Evolutionary conservation across 768 basidiomycete genomes (phyloP), one percentile per base, ranked within the genome.

Genomic region (Suillus variegatus): DNA sequence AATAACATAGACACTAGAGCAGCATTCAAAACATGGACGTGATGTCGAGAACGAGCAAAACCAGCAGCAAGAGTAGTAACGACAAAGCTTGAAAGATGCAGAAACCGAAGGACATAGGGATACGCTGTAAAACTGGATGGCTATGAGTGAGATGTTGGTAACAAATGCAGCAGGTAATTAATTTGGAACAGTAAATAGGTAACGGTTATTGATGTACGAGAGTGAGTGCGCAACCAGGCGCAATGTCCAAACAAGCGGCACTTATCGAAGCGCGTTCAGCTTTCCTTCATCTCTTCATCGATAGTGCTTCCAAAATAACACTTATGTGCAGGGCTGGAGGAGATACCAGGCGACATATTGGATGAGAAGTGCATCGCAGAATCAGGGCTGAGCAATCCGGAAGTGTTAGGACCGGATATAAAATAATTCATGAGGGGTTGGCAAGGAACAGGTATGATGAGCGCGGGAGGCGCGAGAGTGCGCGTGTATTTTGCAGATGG

Each of bases 281-380:
- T 62, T 56, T 76, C 73, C 38, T 61, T 62, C 71, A 70, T 76
- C 16, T 41, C 66, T 51, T 74, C 73, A 28, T 70, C 68, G 3
- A 68, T 60, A 5, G 41, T 28, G n/a, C 52, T 55, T 28, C 61
- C 68, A 6, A 55, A 47, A 25, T 66, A 52, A 14, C 52, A 41
- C 47, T 62, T 55, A n/a, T 64, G 56, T 16, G 61, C 68, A 40
- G 66, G 66, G 41, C 64, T 69, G 8, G 66, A 65, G 20, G 66
- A 49, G 22, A 64, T 41, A 60, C 58, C 57, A 2, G 66, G 65
- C 3, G 71, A 49, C 28, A 66, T 46, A 18, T 62, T 68, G 40
- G 68, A 54, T 12, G 74, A 22, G 6, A 68, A 49, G 28, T 64
- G 67, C 38, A 64, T 51, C 38, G 61, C 51, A 28, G 62, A 68